Percentiles rank a stretch among this genome's conserved stretches.
Evolutionary conservation across 495 filamentous ascomycete genomes (phyloP).

Genomic region (Podospora sp.): DNA sequence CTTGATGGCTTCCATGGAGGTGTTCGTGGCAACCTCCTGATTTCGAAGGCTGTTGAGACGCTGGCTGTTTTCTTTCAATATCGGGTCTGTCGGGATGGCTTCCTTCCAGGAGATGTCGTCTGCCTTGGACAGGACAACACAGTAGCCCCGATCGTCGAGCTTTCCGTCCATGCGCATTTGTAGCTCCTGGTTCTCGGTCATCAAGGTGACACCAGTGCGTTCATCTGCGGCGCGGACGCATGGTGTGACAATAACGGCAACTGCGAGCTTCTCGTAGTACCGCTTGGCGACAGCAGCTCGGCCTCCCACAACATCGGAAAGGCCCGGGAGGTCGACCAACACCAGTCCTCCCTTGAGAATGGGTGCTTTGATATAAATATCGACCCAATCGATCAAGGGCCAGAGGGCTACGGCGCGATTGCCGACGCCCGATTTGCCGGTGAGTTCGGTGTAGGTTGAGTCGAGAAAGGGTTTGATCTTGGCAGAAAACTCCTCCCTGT

Average conservation of each 20-base stretch:
- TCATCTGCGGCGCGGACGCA: conserved; percentile 31
- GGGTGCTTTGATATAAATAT: conserved; percentile 26
- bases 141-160: conserved; percentile 26
- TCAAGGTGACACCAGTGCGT: conserved; percentile 25
- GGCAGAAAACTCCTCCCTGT: conserved; percentile 11
- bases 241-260: conserved; percentile 27
- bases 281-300: conserved; percentile 24
- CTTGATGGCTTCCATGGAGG: too few species aligned
- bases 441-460: conserved; percentile 1
- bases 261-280: conserved; percentile 25
- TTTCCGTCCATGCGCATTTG: conserved; percentile 33
- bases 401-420: conserved; percentile 18
- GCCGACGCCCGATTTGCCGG: not conserved
- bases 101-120: conserved; percentile 31
- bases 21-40: too few species aligned
- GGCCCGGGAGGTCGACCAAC: conserved; percentile 32
- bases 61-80: too few species aligned
- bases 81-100: too few species aligned
- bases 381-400: conserved; percentile 31
- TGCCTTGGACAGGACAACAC: conserved; percentile 31
- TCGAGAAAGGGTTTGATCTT: conserved; percentile 26
- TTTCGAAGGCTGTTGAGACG: too few species aligned
- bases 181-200: conserved; percentile 31
- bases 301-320: conserved; percentile 27
- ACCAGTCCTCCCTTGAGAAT: conserved; percentile 25